Evolutionary conservation across 805 yeast genomes (phyloP).

Genomic region (Candida dendrica): DNA sequence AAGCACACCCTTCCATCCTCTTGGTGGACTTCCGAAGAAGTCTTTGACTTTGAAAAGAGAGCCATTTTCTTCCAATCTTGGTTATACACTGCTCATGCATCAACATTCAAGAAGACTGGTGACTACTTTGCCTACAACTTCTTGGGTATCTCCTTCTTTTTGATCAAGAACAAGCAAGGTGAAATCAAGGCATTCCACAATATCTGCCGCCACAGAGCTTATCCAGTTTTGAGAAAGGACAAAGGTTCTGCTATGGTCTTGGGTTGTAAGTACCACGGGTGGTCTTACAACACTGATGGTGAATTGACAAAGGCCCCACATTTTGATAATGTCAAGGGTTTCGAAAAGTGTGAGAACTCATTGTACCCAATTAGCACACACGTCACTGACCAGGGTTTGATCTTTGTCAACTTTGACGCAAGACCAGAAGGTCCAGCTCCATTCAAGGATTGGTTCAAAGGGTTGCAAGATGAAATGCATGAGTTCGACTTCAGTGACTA

Average conservation of each 20-base stretch:
- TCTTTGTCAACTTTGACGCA: conserved; percentile 48
- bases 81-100: conserved; percentile 45
- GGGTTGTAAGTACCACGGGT: conserved; percentile 59
- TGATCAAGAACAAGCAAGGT: conserved; percentile 47
- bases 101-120: conserved; percentile 51
- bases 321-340: conserved; percentile 52
- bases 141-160: conserved; percentile 47
- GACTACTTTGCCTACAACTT: conserved; percentile 46
- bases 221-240: conserved; percentile 52
- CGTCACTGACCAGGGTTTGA: conserved; percentile 47
- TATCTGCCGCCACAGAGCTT: conserved; percentile 60
- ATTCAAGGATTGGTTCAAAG: conserved; percentile 46
- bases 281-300: conserved; percentile 61
- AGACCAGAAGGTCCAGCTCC: conserved; percentile 33
- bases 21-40: conserved; percentile 58
- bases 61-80: conserved; percentile 51
- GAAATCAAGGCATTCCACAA: conserved; percentile 54
- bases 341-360: conserved; percentile 47
- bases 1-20: conserved; percentile 56
- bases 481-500: conserved; percentile 56
- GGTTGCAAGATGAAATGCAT: conserved; percentile 42
- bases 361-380: conserved; percentile 48
- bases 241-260: conserved; percentile 50
- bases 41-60: conserved; percentile 51
- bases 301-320: conserved; percentile 54